Percentiles rank a stretch among this genome's conserved stretches.
These are phyloP conservation scores for Agaricus blazei DNA, from an alignment of 768 basidiomycete species.

Conservation along the genomic window DNA sequence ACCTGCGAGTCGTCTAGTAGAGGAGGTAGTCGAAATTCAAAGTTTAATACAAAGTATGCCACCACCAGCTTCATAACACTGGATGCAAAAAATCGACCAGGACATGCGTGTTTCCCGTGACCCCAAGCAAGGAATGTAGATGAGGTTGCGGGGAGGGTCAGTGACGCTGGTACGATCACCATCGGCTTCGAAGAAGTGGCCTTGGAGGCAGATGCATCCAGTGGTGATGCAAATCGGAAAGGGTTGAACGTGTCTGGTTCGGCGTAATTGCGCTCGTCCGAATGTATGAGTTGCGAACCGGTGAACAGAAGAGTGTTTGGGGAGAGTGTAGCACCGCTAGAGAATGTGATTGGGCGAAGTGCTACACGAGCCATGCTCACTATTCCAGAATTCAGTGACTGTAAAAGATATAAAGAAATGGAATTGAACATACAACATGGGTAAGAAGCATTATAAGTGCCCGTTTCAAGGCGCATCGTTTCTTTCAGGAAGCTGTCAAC, in stretches of 20 bases:
- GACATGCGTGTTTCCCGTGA: constrained; percentile 28
- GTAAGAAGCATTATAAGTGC: constrained; percentile 16
- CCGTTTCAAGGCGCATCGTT: constrained; percentile 27
- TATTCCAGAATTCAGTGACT: not conserved
- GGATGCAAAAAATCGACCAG: constrained; percentile 17
- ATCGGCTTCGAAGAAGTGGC: not conserved
- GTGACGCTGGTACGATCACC: not conserved
- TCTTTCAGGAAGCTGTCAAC: constrained; percentile 47
- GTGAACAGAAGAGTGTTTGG: constrained; percentile 2
- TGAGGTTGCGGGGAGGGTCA: constrained; percentile 16
- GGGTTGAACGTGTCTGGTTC: not conserved
- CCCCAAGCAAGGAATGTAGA: constrained; percentile 30
- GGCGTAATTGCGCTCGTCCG: not conserved
- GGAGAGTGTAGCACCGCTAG: constrained; percentile 5
- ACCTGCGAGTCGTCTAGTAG: not conserved
- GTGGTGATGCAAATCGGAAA: not conserved
- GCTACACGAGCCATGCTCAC: constrained; percentile 7
- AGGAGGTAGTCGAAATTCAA: constrained; percentile 6
- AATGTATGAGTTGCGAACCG: constrained; percentile 6
- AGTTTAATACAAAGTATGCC: constrained; percentile 6
- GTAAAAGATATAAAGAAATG: not conserved
- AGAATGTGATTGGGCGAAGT: constrained; percentile 5
- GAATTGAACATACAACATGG: not conserved
- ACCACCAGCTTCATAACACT: constrained; percentile 13
- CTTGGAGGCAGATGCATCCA: no score